phyloP scores from a whole-genome alignment of 176 grass and related monocot species.

The Calamus simplicifolius region DNA sequence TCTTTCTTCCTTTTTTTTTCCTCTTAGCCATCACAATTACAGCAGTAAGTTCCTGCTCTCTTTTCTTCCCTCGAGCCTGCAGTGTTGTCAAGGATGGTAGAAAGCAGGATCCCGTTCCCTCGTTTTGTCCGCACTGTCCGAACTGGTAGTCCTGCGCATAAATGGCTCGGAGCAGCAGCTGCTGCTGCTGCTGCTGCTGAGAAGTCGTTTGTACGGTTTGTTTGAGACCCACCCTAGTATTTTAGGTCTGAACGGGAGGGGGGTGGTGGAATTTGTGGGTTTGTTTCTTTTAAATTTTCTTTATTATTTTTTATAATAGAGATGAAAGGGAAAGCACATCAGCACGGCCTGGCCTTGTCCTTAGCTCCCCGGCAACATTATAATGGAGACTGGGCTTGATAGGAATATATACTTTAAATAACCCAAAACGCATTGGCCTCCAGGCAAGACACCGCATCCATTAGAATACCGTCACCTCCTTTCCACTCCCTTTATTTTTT shows the following conservation, averaged over 20 bases:
- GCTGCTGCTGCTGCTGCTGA: no score
- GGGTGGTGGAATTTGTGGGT: background rate
- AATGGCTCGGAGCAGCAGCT: background rate
- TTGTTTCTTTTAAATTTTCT: background rate
- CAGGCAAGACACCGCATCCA: background rate
- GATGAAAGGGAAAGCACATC: conserved; percentile 1
- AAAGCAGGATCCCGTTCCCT: no score
- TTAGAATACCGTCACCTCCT: no score
- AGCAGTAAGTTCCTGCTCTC: no score
- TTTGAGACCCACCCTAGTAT: background rate
- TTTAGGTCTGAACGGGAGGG: background rate
- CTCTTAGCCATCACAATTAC: no score
- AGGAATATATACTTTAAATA: background rate
- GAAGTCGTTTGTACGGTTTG: background rate
- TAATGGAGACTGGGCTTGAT: background rate
- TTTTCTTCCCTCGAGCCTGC: no score
- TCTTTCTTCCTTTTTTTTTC: no score
- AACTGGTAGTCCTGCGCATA: no score
- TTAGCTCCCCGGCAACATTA: background rate
- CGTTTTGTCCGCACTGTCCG: no score
- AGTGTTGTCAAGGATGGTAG: no score
- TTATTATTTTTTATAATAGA: background rate
- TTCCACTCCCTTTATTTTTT: no score
- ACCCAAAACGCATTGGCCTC: background rate
- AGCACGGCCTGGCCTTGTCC: background rate